Base-by-base conservation (phyloP, 2,329 filamentous ascomycete species). In the Neofusicoccum umdonicola region DNA sequence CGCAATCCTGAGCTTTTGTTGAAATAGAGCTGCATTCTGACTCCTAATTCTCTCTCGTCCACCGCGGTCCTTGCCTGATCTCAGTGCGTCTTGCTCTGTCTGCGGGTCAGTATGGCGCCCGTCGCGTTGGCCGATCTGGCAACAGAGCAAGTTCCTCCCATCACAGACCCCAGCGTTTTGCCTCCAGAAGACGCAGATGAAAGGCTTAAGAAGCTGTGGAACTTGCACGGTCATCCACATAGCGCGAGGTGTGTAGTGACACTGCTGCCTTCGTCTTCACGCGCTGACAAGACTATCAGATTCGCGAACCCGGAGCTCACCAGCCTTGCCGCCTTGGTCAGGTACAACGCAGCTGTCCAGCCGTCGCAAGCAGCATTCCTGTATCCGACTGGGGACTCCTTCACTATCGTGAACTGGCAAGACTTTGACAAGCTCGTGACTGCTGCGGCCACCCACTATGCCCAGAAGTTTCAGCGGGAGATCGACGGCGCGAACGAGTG, bases 161-260 rank as follows among this genome's bases (percentile, higher is more conserved):
- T 44, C 65, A 22, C 50, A 13, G 71, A 73, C 52, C 67, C 70
- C 12, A 68, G 66, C 4, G 70, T 75, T 27, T 57, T 73, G 52
- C 70, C 69, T 13, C 68, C 71, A 42, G 63, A 67, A 6, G 58
- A 67, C 31, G 70, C 70, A 9, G 68, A 71, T 12, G 67, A 68
- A 51, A 67, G 67, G 48, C 66, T 67, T 1, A 71, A 69, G 51
- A 68, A 72, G 11, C 67, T 74, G n/a, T 76, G 73, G 72, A 70
- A 67, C 64, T 63, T 73, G 15, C 73, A 76, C 66, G 74, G 74
- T 4, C 68, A 74, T 61, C 71, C 71, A 58, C 71, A 73, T 41
- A 65, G 63, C 45, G 48, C 39, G 9, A 63, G 44, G 66, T 65
- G 27, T 11, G 4, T 19, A 6, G 15, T 31, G 3, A 5, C 3